Conservation (phyloP, 768 basidiomycete species). For the Butyriboletus loyo region DNA sequence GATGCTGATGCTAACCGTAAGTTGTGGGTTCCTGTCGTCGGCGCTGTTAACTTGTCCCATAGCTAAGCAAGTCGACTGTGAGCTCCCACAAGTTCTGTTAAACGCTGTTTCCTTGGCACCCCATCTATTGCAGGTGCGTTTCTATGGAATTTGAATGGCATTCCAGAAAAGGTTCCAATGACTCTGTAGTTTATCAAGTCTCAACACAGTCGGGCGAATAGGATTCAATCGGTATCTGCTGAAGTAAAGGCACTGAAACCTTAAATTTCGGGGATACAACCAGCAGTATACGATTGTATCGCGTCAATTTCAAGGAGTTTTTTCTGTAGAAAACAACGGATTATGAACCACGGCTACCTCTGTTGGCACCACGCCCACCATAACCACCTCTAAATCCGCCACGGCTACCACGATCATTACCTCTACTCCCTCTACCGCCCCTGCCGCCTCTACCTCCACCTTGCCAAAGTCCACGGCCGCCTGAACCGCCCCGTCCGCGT, state of each 20-base stretch:
- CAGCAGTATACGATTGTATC: neutral
- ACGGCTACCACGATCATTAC: constrained; percentile 40
- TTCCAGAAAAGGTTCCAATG: neutral
- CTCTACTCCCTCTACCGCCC: constrained; percentile 37
- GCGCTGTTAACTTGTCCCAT: constrained; percentile 1
- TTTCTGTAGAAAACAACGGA: neutral
- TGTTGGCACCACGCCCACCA: constrained; percentile 38
- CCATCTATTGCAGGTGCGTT: constrained; percentile 51
- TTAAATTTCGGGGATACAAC: constrained; percentile 23
- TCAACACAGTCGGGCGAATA: constrained; percentile 51
- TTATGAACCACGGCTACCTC: constrained; percentile 52
- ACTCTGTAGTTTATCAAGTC: constrained; percentile 41
- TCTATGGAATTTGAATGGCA: neutral
- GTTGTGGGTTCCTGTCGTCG: neutral
- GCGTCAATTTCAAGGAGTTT: no score
- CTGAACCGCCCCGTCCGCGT: constrained; percentile 26
- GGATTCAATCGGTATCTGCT: constrained; percentile 41
- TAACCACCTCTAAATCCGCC: constrained; percentile 49
- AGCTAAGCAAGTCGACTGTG: constrained; percentile 22
- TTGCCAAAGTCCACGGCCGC: constrained; percentile 34
- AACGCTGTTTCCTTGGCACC: constrained; percentile 42
- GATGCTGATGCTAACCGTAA: constrained; percentile 8
- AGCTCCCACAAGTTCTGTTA: constrained; percentile 26
- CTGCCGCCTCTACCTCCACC: constrained; percentile 39
- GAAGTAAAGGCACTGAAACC: constrained; percentile 52